Evolutionary conservation across 306 rosid species (phyloP).

Genomic region (Glycine tomentella): DNA sequence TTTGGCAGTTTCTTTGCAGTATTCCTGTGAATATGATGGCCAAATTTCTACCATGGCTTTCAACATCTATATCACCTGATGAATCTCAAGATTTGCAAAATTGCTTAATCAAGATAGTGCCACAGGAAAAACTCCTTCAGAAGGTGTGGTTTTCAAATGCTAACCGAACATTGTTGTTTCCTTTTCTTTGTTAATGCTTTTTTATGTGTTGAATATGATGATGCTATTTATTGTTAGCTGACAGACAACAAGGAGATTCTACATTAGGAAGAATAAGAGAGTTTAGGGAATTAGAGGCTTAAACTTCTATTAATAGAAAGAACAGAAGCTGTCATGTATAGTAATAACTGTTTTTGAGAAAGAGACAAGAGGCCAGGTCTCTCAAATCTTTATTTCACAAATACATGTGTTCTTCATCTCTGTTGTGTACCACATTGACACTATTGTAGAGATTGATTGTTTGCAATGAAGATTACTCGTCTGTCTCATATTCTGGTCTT

Average conservation of each 20-base stretch:
- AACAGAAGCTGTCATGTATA: constrained; percentile 26
- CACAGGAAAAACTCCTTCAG: constrained; percentile 97
- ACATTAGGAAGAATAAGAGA: constrained; percentile 3
- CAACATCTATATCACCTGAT: constrained; percentile 82
- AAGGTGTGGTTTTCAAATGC: constrained; percentile 63
- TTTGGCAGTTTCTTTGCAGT: constrained; percentile 98
- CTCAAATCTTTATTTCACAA: neutral
- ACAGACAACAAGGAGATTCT: constrained; percentile 1
- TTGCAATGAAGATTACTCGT: neutral
- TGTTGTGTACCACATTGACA: neutral
- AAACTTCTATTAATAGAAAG: constrained; percentile 13
- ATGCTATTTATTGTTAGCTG: constrained; percentile 29
- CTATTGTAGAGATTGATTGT: constrained; percentile 12
- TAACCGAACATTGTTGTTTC: constrained; percentile 27
- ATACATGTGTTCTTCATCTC: constrained; percentile 8
- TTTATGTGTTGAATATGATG: constrained; percentile 33
- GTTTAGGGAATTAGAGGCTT: constrained; percentile 12
- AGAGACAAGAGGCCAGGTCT: constrained; percentile 25
- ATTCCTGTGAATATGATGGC: constrained; percentile 97
- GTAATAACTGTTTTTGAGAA: neutral
- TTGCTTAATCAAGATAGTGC: constrained; percentile 82
- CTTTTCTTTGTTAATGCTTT: constrained; percentile 28
- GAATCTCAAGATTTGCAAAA: constrained; percentile 77
- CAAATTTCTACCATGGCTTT: constrained; percentile 95
- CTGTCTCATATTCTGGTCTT: constrained; percentile 16